Evolutionary conservation across 108 stramenopile genomes (phyloP), one percentile per base, ranked within the genome.

Genomic region (Nitzschia sp.): DNA sequence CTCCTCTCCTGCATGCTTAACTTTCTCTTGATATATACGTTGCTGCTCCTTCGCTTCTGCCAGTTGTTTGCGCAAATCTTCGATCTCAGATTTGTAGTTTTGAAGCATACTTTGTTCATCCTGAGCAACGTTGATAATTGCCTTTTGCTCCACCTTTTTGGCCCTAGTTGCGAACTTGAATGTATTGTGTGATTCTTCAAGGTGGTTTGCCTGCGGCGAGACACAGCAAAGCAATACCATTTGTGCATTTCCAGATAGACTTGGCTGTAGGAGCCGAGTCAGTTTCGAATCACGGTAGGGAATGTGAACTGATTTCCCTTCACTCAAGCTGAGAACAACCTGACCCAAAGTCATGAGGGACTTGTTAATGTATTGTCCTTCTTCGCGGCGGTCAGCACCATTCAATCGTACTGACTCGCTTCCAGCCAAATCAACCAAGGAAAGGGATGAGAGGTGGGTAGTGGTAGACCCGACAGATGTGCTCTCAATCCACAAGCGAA

Each of bases 311-410:
- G 71, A 41, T 51, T 71, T 64, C 10, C 58, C 51, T 71, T 96
- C 93, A 11, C 77, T 73, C 7, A 96, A 66, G 54, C 87, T 82
- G 66, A 87, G 80, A 12, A 97, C 95, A 17, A 97, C 94, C 56
- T 96, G 91, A 6, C 93, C 90, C 39, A 99, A 79, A 6, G 96
- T 87, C 69, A 97, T 89, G 19, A 99, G 88, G 19, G 88, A 89
- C 65, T 96, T 90, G 82, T 99, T 99, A 69, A 99, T 99, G 70
- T 96, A 96, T 39, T 96, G 95, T 6, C 96, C 97, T 76, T 99
- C 98, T 73, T 93, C 89, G 53, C 85, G 88, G 41, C 98, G 88
- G 10, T 77, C 80, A 8, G 93, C 89, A 8, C 93, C 93, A 20
- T 86, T 90, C 21, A 83, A 63, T 46, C 81, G 79, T 9, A 95